A percentile compares a stretch with the other conserved stretches of the same genome.
Conservation (phyloP, 768 basidiomycete species). For the Trametes elegans region DNA sequence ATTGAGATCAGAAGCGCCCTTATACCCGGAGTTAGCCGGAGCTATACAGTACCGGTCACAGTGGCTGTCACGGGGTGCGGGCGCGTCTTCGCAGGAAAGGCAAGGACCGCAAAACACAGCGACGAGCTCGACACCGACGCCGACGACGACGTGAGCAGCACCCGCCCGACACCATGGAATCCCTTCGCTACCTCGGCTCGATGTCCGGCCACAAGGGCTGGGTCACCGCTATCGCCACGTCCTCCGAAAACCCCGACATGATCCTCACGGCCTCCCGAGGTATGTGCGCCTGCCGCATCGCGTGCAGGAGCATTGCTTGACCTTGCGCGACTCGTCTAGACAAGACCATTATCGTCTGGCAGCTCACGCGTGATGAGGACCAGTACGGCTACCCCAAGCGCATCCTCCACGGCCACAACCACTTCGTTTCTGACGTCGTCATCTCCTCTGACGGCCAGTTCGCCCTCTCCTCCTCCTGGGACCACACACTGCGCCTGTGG, state of each 20-base stretch:
- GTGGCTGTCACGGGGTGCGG: slow-evolving; percentile 54
- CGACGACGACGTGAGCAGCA: slow-evolving; percentile 29
- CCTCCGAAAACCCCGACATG: slow-evolving; percentile 98
- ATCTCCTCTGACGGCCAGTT: slow-evolving; percentile 99
- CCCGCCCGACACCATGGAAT: slow-evolving; percentile 45
- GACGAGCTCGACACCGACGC: slow-evolving; percentile 32
- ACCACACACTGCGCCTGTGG: slow-evolving; percentile 99
- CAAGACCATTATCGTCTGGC: slow-evolving; percentile 99
- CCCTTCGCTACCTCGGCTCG: slow-evolving; percentile 88
- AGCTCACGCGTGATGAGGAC: slow-evolving; percentile 90
- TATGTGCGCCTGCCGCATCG: slow-evolving; percentile 38
- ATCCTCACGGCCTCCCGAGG: slow-evolving; percentile 98
- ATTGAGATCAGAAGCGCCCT: slow-evolving; percentile 65
- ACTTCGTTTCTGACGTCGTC: slow-evolving; percentile 98
- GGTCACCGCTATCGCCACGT: slow-evolving; percentile 98
- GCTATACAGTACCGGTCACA: slow-evolving; percentile 61
- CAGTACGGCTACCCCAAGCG: slow-evolving; percentile 95
- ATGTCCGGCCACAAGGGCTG: slow-evolving; percentile 93
- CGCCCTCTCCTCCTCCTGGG: slow-evolving; percentile 98
- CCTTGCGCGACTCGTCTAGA: slow-evolving; percentile 46
- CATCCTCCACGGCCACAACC: slow-evolving; percentile 98
- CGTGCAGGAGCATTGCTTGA: slow-evolving; percentile 18
- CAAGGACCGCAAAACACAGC: slow-evolving; percentile 21
- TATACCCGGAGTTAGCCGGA: slow-evolving; percentile 26
- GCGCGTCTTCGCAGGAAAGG: slow-evolving; percentile 26